Conservation (phyloP, 2,329 filamentous ascomycete species). For the Aspergillus brunneoviolaceus region DNA sequence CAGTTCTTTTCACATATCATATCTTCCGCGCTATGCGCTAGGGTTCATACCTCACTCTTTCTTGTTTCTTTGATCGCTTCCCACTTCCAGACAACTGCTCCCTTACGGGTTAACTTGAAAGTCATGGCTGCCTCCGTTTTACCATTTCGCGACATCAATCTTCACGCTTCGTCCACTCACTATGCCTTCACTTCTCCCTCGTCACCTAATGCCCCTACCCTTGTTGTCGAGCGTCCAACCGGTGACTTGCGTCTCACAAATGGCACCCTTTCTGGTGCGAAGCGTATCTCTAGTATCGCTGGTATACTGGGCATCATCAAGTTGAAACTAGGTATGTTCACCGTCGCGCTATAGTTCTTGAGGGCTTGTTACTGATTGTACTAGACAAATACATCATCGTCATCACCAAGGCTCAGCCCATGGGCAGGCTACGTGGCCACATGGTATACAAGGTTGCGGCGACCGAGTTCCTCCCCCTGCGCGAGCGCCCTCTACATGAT, state of each 20-base stretch:
- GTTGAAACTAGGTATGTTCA: constrained; percentile 74
- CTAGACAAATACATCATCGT: constrained; percentile 92
- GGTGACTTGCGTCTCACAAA: constrained; percentile 86
- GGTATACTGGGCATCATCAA: constrained; percentile 94
- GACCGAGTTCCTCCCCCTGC: constrained; percentile 90
- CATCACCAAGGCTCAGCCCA: constrained; percentile 88
- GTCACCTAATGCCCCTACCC: constrained; percentile 79
- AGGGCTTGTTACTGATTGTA: constrained; percentile 18
- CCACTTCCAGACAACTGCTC: constrained; percentile 8
- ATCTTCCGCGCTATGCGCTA: constrained; percentile 16
- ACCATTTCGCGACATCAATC: constrained; percentile 94
- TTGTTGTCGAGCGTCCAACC: constrained; percentile 87
- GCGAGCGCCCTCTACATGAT: constrained; percentile 87
- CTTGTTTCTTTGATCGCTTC: constrained; percentile 9
- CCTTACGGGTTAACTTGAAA: constrained; percentile 12
- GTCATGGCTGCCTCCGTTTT: constrained; percentile 44
- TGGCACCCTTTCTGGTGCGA: constrained; percentile 70
- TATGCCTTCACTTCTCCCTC: constrained; percentile 98
- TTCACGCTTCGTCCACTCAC: constrained; percentile 85
- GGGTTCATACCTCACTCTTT: constrained; percentile 4
- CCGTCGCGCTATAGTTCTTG: not conserved
- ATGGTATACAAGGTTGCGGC: constrained; percentile 91
- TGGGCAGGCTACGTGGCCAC: constrained; percentile 90
- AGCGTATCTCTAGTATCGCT: constrained; percentile 89
- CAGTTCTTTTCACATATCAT: not conserved